Conservation (phyloP, 306 rosid genomes). For the Oxytropis ochrocephala region DNA sequence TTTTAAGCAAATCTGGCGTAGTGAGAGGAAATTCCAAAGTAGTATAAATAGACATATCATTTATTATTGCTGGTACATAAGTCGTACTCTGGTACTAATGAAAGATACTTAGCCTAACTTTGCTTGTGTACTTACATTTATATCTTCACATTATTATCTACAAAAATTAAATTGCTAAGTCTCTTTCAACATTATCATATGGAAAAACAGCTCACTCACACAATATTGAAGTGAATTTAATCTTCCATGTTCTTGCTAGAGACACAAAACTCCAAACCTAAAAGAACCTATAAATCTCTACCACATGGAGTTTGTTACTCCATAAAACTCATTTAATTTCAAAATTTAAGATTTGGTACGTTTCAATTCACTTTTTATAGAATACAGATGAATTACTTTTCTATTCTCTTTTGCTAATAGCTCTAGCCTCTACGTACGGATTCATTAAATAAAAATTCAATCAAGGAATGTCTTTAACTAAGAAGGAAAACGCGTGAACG, state of each 20-base stretch:
- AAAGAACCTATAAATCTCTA: conserved; percentile 9
- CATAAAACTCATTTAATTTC: conserved; percentile 15
- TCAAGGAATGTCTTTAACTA: background rate
- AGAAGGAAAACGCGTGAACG: background rate
- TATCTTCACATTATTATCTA: too few relatives aligned
- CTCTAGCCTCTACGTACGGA: background rate
- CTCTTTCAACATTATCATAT: background rate
- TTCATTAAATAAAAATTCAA: conserved; percentile 3
- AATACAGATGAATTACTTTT: conserved; percentile 14
- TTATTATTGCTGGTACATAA: too few relatives aligned
- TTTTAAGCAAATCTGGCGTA: too few relatives aligned
- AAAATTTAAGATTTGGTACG: conserved; percentile 4
- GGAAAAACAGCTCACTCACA: conserved; percentile 25
- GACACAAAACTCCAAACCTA: conserved; percentile 18
- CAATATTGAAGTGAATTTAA: conserved; percentile 17
- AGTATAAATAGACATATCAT: too few relatives aligned
- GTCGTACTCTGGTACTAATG: too few relatives aligned
- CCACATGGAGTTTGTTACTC: conserved; percentile 27
- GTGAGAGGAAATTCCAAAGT: too few relatives aligned
- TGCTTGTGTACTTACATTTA: too few relatives aligned
- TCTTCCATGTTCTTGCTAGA: conserved; percentile 14
- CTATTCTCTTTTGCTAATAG: background rate
- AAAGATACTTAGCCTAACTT: too few relatives aligned
- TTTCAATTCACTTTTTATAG: conserved; percentile 9
- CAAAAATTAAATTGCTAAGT: background rate